These are phyloP conservation scores for Mycena galopus DNA, from an alignment of 768 basidiomycete genomes.

Conservation along the genomic window DNA sequence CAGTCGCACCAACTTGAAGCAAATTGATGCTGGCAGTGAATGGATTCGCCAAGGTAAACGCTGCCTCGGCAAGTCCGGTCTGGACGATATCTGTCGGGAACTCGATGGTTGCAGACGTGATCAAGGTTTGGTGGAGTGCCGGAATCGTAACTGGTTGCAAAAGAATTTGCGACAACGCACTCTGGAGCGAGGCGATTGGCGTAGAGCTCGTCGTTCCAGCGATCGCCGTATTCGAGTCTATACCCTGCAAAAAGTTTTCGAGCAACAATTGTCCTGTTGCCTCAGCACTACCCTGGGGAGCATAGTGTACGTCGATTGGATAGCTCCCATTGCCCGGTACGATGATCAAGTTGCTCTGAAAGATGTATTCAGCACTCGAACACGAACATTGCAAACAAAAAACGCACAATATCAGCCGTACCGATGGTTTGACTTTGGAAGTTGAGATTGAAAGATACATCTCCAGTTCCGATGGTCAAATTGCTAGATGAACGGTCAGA, in stretches of 20 bases:
- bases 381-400: background rate
- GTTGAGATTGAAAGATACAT: constrained; percentile 70
- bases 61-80: constrained; percentile 69
- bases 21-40: constrained; percentile 82
- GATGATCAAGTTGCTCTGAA: constrained; percentile 67
- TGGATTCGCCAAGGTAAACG: constrained; percentile 73
- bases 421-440: constrained; percentile 73
- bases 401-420: constrained; percentile 65
- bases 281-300: constrained; percentile 64
- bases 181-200: constrained; percentile 69
- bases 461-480: constrained; percentile 68
- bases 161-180: constrained; percentile 70
- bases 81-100: constrained; percentile 74
- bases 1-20: constrained; percentile 65
- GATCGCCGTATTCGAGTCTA: constrained; percentile 68
- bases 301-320: constrained; percentile 73
- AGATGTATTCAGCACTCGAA: constrained; percentile 15
- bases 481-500: constrained; percentile 43
- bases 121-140: constrained; percentile 71
- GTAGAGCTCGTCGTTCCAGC: constrained; percentile 69
- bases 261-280: constrained; percentile 68
- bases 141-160: constrained; percentile 75
- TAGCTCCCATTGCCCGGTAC: constrained; percentile 70
- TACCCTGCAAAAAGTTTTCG: constrained; percentile 78
- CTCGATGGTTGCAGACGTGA: constrained; percentile 65